Evolutionary conservation across 345 rosid genomes (phyloP).

Genomic region (Aegle marmelos): DNA sequence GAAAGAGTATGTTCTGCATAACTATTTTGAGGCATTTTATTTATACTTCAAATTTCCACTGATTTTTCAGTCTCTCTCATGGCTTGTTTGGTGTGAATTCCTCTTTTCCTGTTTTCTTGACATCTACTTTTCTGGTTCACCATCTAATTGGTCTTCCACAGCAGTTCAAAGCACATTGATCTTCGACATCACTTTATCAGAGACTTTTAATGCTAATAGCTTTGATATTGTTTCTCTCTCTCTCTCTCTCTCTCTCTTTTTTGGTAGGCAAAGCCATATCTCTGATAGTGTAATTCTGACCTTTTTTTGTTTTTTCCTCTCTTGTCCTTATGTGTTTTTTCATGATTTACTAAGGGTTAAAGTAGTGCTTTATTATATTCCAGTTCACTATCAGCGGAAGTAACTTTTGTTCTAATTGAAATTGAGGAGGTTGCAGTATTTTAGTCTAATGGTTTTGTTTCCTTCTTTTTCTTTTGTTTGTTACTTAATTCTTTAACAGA

Average conservation of each 20-base stretch:
- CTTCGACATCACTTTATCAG: too few species aligned
- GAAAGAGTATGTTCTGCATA: not conserved
- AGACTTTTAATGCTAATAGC: not conserved
- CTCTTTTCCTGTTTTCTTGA: not conserved
- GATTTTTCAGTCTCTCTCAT: not conserved
- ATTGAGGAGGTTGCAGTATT: not conserved
- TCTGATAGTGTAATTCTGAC: not conserved
- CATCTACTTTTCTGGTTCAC: not conserved
- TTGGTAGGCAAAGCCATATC: not conserved
- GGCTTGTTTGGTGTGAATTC: not conserved
- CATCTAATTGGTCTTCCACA: too few species aligned
- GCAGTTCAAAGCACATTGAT: too few species aligned
- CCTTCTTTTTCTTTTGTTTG: not conserved
- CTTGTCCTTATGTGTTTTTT: not conserved
- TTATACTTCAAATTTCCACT: not conserved
- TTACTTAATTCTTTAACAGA: not conserved
- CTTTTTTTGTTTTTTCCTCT: not conserved
- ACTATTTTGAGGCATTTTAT: not conserved
- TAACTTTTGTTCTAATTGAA: not conserved
- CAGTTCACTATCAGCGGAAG: not conserved
- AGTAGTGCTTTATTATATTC: not conserved
- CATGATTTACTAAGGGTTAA: not conserved
- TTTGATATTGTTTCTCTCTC: not conserved
- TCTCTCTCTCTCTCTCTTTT: not conserved
- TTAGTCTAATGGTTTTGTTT: not conserved